Conservation (phyloP, 129 eudicot species). For the Daucus carota region DNA sequence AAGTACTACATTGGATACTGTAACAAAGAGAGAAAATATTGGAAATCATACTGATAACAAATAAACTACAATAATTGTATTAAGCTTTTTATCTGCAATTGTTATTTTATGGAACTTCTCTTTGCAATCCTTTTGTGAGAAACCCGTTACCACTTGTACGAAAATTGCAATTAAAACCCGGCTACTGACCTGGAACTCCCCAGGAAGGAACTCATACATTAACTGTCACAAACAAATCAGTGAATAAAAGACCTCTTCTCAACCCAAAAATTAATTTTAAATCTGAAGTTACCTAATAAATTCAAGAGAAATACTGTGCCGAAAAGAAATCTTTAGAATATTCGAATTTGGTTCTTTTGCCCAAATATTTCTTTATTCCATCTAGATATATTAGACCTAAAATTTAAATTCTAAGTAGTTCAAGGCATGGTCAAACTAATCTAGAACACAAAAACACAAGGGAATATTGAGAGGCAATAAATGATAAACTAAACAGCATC, state of each 20-base stretch:
- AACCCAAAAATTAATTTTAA: background rate
- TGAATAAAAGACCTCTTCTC: background rate
- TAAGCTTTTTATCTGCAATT: background rate
- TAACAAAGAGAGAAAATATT: background rate
- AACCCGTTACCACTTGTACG: slow-evolving; percentile 24
- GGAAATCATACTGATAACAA: background rate
- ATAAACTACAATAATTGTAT: too few species aligned
- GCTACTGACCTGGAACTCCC: slow-evolving; percentile 18
- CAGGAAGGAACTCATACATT: background rate
- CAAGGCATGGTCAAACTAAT: background rate
- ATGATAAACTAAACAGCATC: background rate
- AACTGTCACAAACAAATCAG: background rate
- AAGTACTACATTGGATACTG: background rate
- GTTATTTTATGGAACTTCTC: slow-evolving; percentile 20
- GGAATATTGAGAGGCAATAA: background rate
- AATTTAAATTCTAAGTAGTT: background rate
- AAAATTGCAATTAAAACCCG: slow-evolving; percentile 19
- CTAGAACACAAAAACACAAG: background rate
- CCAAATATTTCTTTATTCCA: too few species aligned
- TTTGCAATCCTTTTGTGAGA: slow-evolving; percentile 30
- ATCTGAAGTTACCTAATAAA: background rate
- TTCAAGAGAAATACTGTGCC: background rate
- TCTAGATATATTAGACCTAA: background rate
- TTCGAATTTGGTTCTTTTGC: too few species aligned
- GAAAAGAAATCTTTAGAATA: background rate